phyloP scores from a whole-genome alignment of 2,329 filamentous ascomycete species.

The Penicillium sp. region DNA sequence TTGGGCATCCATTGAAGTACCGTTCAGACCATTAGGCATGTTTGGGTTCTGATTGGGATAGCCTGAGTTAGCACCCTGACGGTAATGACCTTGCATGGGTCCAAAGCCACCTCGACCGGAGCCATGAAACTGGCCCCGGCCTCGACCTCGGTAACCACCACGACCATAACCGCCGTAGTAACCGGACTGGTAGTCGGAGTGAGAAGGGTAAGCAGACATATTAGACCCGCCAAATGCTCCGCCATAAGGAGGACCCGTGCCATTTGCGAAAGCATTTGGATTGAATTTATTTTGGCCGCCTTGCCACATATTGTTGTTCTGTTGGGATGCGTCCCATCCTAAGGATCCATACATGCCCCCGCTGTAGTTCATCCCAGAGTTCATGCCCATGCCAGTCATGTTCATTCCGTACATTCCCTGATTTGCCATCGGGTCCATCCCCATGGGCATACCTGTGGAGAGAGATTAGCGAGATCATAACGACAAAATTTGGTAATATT shows the following conservation, averaged over 20 bases:
- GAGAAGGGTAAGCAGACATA: slow-evolving; percentile 64
- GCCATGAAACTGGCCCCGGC: slow-evolving; percentile 56
- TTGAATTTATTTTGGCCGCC: slow-evolving; percentile 86
- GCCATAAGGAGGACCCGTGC: slow-evolving; percentile 80
- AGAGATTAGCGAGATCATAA: slow-evolving; percentile 23
- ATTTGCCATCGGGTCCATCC: slow-evolving; percentile 65
- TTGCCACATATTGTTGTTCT: slow-evolving; percentile 67
- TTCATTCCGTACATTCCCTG: slow-evolving; percentile 61
- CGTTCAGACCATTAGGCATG: slow-evolving; percentile 29
- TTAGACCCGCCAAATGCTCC: slow-evolving; percentile 66
- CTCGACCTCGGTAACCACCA: slow-evolving; percentile 59
- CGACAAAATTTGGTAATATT: not conserved
- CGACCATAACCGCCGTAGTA: slow-evolving; percentile 70
- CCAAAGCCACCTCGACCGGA: slow-evolving; percentile 38
- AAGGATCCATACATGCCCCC: slow-evolving; percentile 61
- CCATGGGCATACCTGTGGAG: slow-evolving; percentile 70
- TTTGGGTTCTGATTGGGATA: slow-evolving; percentile 32
- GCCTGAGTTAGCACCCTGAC: slow-evolving; percentile 32
- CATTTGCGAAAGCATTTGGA: slow-evolving; percentile 70
- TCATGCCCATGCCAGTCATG: slow-evolving; percentile 86
- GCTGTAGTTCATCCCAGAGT: slow-evolving; percentile 65
- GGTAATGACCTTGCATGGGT: slow-evolving; percentile 38
- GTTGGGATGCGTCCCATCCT: slow-evolving; percentile 72
- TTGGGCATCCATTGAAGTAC: not conserved
- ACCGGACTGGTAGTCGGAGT: slow-evolving; percentile 70